These are phyloP conservation scores for Tolypocladium guangdongense DNA, from an alignment of 2,329 filamentous ascomycete genomes.

Conservation along the genomic window DNA sequence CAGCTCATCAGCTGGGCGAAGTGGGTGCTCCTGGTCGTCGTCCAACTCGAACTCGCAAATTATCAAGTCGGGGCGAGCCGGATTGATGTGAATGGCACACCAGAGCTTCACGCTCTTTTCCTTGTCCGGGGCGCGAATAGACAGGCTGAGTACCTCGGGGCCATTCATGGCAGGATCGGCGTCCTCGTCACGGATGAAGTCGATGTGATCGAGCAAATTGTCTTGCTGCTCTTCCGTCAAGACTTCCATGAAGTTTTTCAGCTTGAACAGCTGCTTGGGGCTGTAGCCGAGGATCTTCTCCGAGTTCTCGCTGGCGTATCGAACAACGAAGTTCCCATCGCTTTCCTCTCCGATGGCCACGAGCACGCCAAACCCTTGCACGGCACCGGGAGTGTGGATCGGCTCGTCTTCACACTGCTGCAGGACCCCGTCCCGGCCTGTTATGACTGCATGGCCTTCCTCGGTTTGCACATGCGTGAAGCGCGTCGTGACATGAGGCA, in stretches of 20 bases:
- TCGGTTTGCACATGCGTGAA: slow-evolving; percentile 71
- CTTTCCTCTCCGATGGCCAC: slow-evolving; percentile 61
- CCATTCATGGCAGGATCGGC: slow-evolving; percentile 65
- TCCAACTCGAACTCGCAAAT: slow-evolving; percentile 87
- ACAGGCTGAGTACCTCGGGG: slow-evolving; percentile 76
- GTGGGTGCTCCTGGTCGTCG: slow-evolving; percentile 58
- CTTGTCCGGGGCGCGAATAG: slow-evolving; percentile 46
- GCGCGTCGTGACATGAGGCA: slow-evolving; percentile 53
- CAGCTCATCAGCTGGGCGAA: slow-evolving; percentile 49
- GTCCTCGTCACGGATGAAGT: slow-evolving; percentile 78
- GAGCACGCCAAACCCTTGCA: slow-evolving; percentile 71
- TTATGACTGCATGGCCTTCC: slow-evolving; percentile 73
- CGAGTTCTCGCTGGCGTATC: slow-evolving; percentile 75
- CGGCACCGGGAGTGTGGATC: slow-evolving; percentile 73
- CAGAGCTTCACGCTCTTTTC: slow-evolving; percentile 59
- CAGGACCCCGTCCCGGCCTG: slow-evolving; percentile 60
- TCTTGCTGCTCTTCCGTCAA: slow-evolving; percentile 75
- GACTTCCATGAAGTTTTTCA: slow-evolving; percentile 73
- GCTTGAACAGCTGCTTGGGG: slow-evolving; percentile 62
- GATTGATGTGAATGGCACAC: slow-evolving; percentile 75
- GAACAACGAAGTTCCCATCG: slow-evolving; percentile 57
- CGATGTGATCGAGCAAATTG: slow-evolving; percentile 73
- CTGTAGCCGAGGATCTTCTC: slow-evolving; percentile 64
- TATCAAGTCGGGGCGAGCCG: slow-evolving; percentile 55
- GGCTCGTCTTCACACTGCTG: slow-evolving; percentile 86